Evolutionary conservation across 140 eudicot species (phyloP), one percentile per base, ranked within the genome.

Genomic region (Bidens hawaiensis): DNA sequence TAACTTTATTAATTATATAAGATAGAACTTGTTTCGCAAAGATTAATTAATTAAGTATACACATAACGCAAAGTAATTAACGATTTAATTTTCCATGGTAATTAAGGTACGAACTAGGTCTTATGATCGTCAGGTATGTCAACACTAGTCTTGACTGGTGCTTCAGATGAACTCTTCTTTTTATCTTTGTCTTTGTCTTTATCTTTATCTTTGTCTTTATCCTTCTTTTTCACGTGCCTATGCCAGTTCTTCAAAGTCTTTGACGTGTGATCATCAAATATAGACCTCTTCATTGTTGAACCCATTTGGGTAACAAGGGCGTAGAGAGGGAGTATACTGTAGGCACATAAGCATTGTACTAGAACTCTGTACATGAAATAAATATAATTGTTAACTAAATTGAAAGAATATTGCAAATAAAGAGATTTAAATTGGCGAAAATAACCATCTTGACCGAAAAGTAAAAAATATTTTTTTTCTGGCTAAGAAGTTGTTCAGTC

Each of bases 291-390:
- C 96, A 91, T 91, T 18, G 86, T 83, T 45, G 99, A 87, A 59
- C 99, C 99, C 99, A 91, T 91, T 93, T 91, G 91, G 0, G 91
- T 83, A 5, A 83, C 91, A 41, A 83, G 79, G 57, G 91, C 87
- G 17, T 83, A 83, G 43, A 80, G 91, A 23, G 91, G 91, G 62
- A 83, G 80, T 40, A 83, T 83, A 60, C 82, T 83, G 75, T 83
- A 83, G 71, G 82, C 75, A 74, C 91, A 83, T 48, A 83, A 68
- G 38, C 77, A 19, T 27, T 83, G 91, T 40, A 72, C 66, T 25
- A 67, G 24, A 60, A 74, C 40, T 42, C 79, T 74, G 79, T 45
- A 9, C 46, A 13, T 63, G 22, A 28, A 74, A 60, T 43, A 11
- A 38, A 27, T 31, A 31, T 31, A 14, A 15, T 40, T 4, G 21